A percentile compares a stretch with the other conserved stretches of the same genome.
phyloP scores from a whole-genome alignment of 2,329 filamentous ascomycete genomes.

The Calycina herbarum region DNA sequence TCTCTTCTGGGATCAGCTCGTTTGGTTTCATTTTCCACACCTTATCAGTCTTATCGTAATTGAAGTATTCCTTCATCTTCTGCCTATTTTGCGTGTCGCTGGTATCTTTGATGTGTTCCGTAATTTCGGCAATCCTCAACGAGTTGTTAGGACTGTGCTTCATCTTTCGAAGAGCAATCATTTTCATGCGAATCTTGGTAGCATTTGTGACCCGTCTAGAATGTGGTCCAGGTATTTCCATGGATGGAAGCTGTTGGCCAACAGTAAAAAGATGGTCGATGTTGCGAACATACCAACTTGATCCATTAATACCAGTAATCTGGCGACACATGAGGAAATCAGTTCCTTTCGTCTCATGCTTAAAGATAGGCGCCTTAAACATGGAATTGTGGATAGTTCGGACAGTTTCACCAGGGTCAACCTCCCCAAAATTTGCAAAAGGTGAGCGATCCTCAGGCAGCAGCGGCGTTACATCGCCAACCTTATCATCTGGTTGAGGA shows the following conservation, averaged over 20 bases:
- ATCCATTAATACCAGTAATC: constrained; percentile 75
- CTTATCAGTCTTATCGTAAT: constrained; percentile 83
- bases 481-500: constrained; percentile 55
- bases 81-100: constrained; percentile 94
- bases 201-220: constrained; percentile 94
- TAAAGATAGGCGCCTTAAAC: constrained; percentile 92
- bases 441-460: constrained; percentile 94
- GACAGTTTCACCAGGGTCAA: constrained; percentile 86
- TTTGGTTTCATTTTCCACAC: constrained; percentile 75
- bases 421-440: constrained; percentile 91
- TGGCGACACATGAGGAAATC: constrained; percentile 88
- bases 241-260: constrained; percentile 87
- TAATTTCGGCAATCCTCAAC: constrained; percentile 79
- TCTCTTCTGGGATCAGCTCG: constrained; percentile 77
- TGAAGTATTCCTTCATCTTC: constrained; percentile 94
- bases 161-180: constrained; percentile 89
- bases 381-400: constrained; percentile 93
- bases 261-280: constrained; percentile 90
- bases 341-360: constrained; percentile 71
- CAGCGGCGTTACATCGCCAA: constrained; percentile 86
- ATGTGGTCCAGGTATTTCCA: constrained; percentile 90
- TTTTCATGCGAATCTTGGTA: constrained; percentile 95
- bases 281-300: constrained; percentile 79
- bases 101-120: constrained; percentile 86
- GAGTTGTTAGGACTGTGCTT: constrained; percentile 69